A percentile compares a stretch with the other conserved stretches of the same genome.
These are phyloP conservation scores for Geranomyces variabilis DNA, from an alignment of 192 early-diverging fungal species.

Conservation along the genomic window DNA sequence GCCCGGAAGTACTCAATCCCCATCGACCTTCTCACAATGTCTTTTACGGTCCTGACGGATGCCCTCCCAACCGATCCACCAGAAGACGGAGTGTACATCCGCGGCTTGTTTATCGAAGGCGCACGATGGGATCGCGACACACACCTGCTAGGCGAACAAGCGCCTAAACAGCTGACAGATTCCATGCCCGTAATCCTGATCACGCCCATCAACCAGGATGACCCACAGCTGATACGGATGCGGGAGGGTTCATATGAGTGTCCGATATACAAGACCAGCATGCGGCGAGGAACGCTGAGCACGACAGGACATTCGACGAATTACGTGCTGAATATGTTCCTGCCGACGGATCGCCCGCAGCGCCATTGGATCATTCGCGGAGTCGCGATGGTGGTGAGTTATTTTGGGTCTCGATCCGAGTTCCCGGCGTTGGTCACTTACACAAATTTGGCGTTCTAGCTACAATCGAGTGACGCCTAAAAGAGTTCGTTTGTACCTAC, in stretches of 20 bases:
- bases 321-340: slow-evolving; percentile 57
- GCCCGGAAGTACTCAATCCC: slow-evolving; percentile 66
- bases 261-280: slow-evolving; percentile 65
- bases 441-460: slow-evolving; percentile 9
- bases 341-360: slow-evolving; percentile 43
- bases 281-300: slow-evolving; percentile 59
- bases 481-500: background rate
- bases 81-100: slow-evolving; percentile 59
- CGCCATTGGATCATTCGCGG: slow-evolving; percentile 64
- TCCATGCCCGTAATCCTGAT: slow-evolving; percentile 59
- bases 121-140: slow-evolving; percentile 58
- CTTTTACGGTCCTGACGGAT: slow-evolving; percentile 53
- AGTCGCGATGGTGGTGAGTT: slow-evolving; percentile 48
- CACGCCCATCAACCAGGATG: slow-evolving; percentile 51
- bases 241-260: slow-evolving; percentile 54
- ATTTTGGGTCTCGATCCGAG: too few relatives aligned
- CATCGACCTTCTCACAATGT: slow-evolving; percentile 60
- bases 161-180: slow-evolving; percentile 57
- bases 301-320: slow-evolving; percentile 68
- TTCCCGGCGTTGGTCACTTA: too few relatives aligned
- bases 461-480: slow-evolving; percentile 28
- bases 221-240: slow-evolving; percentile 38
- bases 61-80: slow-evolving; percentile 45
- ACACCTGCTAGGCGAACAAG: slow-evolving; percentile 51
- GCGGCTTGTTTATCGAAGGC: slow-evolving; percentile 61